Percentiles rank a stretch among this genome's conserved stretches.
Conservation (phyloP, 495 filamentous ascomycete species). For the Annulohypoxylon stygium region DNA sequence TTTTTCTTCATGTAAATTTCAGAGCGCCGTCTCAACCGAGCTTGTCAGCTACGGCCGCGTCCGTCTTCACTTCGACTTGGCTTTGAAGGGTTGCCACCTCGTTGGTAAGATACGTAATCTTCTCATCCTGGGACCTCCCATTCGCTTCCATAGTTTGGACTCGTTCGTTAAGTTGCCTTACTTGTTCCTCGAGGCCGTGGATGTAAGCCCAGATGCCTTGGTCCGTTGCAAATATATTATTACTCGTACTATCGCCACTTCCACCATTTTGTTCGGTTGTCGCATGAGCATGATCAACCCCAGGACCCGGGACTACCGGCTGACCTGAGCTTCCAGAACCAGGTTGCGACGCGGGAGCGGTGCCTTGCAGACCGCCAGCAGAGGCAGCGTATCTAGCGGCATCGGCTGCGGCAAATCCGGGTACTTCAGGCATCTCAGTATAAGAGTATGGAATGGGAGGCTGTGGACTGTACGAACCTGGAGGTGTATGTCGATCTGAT, state of each 20-base stretch:
- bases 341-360: slow-evolving; percentile 38
- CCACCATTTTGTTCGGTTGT: slow-evolving; percentile 47
- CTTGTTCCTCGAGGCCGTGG: slow-evolving; percentile 63
- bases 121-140: slow-evolving; percentile 54
- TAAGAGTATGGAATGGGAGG: slow-evolving; percentile 31
- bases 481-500: slow-evolving; percentile 57
- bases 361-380: slow-evolving; percentile 51
- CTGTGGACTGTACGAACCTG: slow-evolving; percentile 53
- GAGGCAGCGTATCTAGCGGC: slow-evolving; percentile 59
- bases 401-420: slow-evolving; percentile 64
- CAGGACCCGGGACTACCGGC: slow-evolving; percentile 26
- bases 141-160: slow-evolving; percentile 58
- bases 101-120: slow-evolving; percentile 55
- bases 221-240: slow-evolving; percentile 61
- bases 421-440: slow-evolving; percentile 50
- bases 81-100: slow-evolving; percentile 53
- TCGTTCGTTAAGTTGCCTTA: slow-evolving; percentile 58
- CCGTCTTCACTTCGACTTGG: slow-evolving; percentile 47
- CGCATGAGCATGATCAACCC: slow-evolving; percentile 42
- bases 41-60: slow-evolving; percentile 32
- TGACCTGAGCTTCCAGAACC: slow-evolving; percentile 43
- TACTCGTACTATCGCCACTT: slow-evolving; percentile 56
- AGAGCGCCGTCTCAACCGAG: slow-evolving; percentile 23
- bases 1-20: neutral
- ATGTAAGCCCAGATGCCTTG: slow-evolving; percentile 63